Percentiles rank a stretch among this genome's conserved stretches.
These are phyloP conservation scores for Phialophora chinensis DNA, from an alignment of 2,329 filamentous ascomycete genomes.

Conservation along the genomic window DNA sequence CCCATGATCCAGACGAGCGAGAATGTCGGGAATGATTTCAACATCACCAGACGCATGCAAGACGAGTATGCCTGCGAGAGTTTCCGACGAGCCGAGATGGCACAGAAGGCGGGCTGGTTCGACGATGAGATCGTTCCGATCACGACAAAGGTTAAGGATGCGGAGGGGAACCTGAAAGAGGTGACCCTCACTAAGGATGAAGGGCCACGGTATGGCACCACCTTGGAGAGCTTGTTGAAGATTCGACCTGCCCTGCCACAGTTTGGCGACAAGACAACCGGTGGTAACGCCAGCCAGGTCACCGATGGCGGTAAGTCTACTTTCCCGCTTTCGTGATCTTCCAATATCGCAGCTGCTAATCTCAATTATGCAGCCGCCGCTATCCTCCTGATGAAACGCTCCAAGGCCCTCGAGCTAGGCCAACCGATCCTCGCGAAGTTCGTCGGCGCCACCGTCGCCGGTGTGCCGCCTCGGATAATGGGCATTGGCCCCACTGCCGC, in stretches of 20 bases:
- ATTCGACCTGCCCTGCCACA: slow-evolving; percentile 88
- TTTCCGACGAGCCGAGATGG: slow-evolving; percentile 83
- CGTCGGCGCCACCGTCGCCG: slow-evolving; percentile 87
- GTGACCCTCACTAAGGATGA: slow-evolving; percentile 86
- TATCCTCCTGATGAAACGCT: slow-evolving; percentile 91
- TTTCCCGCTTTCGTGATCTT: slow-evolving; percentile 9
- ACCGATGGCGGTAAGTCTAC: slow-evolving; percentile 76
- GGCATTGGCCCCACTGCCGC: slow-evolving; percentile 61
- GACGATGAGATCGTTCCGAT: slow-evolving; percentile 95
- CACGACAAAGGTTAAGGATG: slow-evolving; percentile 78
- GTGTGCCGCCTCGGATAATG: slow-evolving; percentile 93
- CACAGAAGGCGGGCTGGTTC: slow-evolving; percentile 89
- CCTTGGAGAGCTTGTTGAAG: slow-evolving; percentile 79
- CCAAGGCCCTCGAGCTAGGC: slow-evolving; percentile 80
- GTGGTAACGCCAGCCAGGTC: slow-evolving; percentile 92
- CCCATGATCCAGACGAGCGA: slow-evolving; percentile 98
- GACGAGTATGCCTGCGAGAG: slow-evolving; percentile 87
- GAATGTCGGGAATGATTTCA: slow-evolving; percentile 91
- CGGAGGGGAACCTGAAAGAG: slow-evolving; percentile 78
- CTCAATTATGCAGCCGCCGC: slow-evolving; percentile 69
- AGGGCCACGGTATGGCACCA: slow-evolving; percentile 89
- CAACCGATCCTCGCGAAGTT: slow-evolving; percentile 96
- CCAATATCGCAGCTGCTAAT: slow-evolving; percentile 35
- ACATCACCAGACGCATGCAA: slow-evolving; percentile 77
- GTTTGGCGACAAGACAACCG: slow-evolving; percentile 84